These are phyloP conservation scores for Sporobolomyces pararoseus DNA, from an alignment of 768 basidiomycete genomes.

Conservation along the genomic window DNA sequence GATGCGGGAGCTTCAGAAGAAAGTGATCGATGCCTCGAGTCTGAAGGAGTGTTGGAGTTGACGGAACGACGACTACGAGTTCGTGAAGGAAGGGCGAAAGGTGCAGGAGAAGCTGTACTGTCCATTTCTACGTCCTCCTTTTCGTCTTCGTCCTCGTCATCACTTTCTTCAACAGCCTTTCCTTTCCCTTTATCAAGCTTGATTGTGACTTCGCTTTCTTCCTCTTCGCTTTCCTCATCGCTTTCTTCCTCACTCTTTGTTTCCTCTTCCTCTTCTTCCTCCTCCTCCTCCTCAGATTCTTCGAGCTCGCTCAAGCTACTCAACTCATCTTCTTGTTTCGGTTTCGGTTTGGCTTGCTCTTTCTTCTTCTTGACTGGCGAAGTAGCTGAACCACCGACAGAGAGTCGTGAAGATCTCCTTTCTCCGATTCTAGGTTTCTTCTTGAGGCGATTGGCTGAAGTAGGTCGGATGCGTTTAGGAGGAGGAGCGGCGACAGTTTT, in stretches of 20 bases:
- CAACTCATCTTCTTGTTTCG: constrained; percentile 3
- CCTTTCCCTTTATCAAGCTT: neutral
- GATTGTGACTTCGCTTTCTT: neutral
- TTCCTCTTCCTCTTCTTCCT: neutral
- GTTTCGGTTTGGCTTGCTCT: too few relatives aligned
- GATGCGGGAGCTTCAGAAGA: neutral
- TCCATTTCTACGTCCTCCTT: neutral
- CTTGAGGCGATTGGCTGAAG: neutral
- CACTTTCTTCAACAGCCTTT: neutral
- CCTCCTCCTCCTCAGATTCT: neutral
- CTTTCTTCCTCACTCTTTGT: neutral
- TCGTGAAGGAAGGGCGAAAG: neutral
- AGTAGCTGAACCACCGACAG: neutral
- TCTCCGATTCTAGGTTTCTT: neutral
- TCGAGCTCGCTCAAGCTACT: constrained; percentile 7
- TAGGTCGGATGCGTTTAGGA: neutral
- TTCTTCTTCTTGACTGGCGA: neutral
- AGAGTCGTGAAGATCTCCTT: neutral
- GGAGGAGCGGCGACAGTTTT: neutral
- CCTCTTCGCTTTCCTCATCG: neutral
- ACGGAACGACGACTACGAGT: neutral
- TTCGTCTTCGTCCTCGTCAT: neutral
- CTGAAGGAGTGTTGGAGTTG: neutral
- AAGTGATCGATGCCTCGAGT: neutral
- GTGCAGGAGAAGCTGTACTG: neutral